phyloP scores from a whole-genome alignment of 768 basidiomycete genomes.

The Trametes cingulata region DNA sequence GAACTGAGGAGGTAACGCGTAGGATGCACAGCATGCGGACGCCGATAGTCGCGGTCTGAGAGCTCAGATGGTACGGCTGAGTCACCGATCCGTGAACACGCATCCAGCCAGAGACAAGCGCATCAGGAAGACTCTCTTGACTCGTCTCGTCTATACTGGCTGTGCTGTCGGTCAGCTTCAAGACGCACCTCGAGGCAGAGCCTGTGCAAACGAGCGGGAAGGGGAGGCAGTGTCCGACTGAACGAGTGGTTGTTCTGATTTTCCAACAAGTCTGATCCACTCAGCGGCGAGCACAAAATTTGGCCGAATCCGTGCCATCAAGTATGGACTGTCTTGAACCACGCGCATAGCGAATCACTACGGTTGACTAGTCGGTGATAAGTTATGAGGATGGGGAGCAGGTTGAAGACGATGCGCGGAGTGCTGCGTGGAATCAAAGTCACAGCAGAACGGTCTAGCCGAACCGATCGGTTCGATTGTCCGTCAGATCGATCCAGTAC shows the following conservation, averaged over 20 bases:
- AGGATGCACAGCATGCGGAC: conserved; percentile 7
- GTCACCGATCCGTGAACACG: conserved; percentile 1
- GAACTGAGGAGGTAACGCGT: not conserved
- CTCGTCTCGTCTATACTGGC: not conserved
- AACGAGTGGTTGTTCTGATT: not conserved
- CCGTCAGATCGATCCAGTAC: not conserved
- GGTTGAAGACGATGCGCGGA: too few species aligned
- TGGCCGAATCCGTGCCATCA: too few species aligned
- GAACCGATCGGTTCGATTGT: not conserved
- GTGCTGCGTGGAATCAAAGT: too few species aligned
- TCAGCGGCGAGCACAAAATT: not conserved
- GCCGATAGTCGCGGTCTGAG: conserved; percentile 6
- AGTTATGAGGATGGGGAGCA: too few species aligned
- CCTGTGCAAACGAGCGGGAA: not conserved
- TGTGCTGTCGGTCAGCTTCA: not conserved
- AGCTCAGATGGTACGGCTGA: not conserved
- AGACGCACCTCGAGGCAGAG: conserved; percentile 2
- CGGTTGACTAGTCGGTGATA: too few species aligned
- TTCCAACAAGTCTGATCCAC: not conserved
- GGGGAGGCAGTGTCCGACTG: not conserved
- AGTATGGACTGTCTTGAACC: too few species aligned
- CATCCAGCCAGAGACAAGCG: not conserved
- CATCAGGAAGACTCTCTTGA: conserved; percentile 4
- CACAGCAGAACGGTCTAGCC: not conserved
- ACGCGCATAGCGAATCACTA: too few species aligned